These are phyloP conservation scores for Diaporthe sp. DNA, from an alignment of 2,329 filamentous ascomycete species.

Conservation along the genomic window DNA sequence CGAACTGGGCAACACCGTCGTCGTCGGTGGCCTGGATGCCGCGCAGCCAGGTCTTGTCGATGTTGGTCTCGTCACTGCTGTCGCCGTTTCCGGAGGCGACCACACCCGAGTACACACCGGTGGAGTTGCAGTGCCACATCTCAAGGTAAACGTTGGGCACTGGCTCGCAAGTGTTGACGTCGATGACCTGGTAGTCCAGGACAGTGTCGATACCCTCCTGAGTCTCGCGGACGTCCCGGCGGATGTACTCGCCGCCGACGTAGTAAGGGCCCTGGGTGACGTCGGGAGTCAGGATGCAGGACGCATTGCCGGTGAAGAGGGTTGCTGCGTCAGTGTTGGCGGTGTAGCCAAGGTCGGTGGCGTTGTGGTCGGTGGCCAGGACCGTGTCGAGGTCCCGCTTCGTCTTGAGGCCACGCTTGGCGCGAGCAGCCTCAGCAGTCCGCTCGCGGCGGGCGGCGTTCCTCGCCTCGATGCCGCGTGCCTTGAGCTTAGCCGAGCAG, in stretches of 20 bases:
- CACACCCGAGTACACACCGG: conserved; percentile 54
- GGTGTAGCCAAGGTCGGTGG: conserved; percentile 51
- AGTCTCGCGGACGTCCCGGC: conserved; percentile 61
- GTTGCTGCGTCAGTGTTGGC: conserved; percentile 47
- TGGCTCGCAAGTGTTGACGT: conserved; percentile 66
- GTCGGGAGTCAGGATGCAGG: conserved; percentile 62
- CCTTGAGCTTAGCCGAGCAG: conserved; percentile 61
- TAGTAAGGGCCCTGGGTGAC: conserved; percentile 65
- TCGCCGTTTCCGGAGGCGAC: conserved; percentile 54
- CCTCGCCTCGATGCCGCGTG: conserved; percentile 59
- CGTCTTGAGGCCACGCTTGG: conserved; percentile 50
- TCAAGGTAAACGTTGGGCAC: conserved; percentile 64
- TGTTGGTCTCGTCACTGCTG: conserved; percentile 55
- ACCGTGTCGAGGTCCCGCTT: conserved; percentile 51
- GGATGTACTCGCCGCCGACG: conserved; percentile 65
- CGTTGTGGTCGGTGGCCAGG: conserved; percentile 53
- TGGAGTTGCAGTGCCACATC: conserved; percentile 64
- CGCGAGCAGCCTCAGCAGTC: conserved; percentile 57
- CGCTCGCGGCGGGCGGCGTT: conserved; percentile 61
- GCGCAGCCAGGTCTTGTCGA: conserved; percentile 58
- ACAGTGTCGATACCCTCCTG: conserved; percentile 63
- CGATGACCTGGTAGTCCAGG: conserved; percentile 67
- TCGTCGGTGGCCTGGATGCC: conserved; percentile 56
- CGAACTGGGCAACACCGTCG: conserved; percentile 56
- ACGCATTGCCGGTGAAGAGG: conserved; percentile 55